Evolutionary conservation across 2,329 filamentous ascomycete genomes (phyloP).

Genomic region (Tolypocladium pustulatum): DNA sequence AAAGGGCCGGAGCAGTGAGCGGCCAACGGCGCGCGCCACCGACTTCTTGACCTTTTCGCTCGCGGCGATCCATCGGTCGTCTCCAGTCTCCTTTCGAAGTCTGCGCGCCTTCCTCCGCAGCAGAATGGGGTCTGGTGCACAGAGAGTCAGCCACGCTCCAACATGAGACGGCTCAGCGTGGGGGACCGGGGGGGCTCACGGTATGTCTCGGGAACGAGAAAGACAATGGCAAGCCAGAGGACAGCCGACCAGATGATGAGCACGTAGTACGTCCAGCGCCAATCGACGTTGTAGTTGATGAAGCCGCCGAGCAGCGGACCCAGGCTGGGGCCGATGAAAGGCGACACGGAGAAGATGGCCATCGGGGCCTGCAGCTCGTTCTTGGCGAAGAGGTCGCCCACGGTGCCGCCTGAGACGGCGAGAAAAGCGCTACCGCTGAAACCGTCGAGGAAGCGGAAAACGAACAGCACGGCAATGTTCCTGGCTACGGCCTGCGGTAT

Average conservation of each 20-base stretch:
- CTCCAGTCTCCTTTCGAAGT: constrained; percentile 65
- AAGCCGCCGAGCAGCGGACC: constrained; percentile 64
- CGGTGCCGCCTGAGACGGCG: constrained; percentile 72
- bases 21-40: constrained; percentile 48
- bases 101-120: constrained; percentile 61
- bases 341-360: constrained; percentile 64
- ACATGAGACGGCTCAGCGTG: neutral
- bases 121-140: constrained; percentile 48
- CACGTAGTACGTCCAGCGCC: constrained; percentile 79
- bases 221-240: constrained; percentile 51
- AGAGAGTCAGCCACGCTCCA: neutral
- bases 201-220: constrained; percentile 83
- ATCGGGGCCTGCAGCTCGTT: constrained; percentile 68
- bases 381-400: constrained; percentile 66
- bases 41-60: constrained; percentile 65
- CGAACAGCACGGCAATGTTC: constrained; percentile 71
- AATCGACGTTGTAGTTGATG: constrained; percentile 64
- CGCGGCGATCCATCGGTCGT: constrained; percentile 64
- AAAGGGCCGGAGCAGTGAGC: constrained; percentile 58
- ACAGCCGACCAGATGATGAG: constrained; percentile 71
- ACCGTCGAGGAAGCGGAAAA: constrained; percentile 69
- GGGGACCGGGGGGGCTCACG: constrained; percentile 31
- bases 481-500: constrained; percentile 72
- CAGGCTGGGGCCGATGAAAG: constrained; percentile 51
- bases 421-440: constrained; percentile 59